Percentiles rank a stretch among this genome's conserved stretches.
Evolutionary conservation across 2,329 filamentous ascomycete species (phyloP).

Genomic region (Curvularia hawaiiensis): DNA sequence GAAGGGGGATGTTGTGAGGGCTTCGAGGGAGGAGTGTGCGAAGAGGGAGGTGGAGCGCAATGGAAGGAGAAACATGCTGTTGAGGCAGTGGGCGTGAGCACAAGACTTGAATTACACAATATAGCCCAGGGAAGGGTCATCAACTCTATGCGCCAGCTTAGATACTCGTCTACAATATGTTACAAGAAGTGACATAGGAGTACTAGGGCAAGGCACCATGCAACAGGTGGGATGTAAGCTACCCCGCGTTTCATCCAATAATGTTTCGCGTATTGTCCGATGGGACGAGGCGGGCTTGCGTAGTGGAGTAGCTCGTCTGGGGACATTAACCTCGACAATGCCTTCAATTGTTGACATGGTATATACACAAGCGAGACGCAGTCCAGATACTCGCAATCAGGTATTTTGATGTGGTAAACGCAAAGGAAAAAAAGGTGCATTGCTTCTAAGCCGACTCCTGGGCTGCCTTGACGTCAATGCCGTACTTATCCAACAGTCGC

Average conservation of each 20-base stretch:
- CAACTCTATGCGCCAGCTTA: neutral
- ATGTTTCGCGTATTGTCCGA: slow-evolving; percentile 7
- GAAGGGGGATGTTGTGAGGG: neutral
- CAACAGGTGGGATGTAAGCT: slow-evolving; percentile 15
- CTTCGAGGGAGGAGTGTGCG: slow-evolving; percentile 3
- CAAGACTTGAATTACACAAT: neutral
- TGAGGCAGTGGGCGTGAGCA: neutral
- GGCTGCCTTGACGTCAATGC: slow-evolving; percentile 69
- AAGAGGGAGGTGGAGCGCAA: slow-evolving; percentile 1
- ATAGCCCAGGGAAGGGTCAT: neutral
- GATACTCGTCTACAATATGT: neutral
- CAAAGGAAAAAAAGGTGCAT: slow-evolving; percentile 28
- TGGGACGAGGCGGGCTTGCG: neutral
- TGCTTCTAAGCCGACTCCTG: slow-evolving; percentile 28
- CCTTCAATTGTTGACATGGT: slow-evolving; percentile 16
- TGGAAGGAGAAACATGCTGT: slow-evolving; percentile 1
- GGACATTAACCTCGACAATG: neutral
- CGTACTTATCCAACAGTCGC: slow-evolving; percentile 84
- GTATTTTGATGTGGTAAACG: slow-evolving; percentile 26
- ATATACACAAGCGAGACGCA: slow-evolving; percentile 25
- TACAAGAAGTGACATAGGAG: neutral
- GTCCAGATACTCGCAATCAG: slow-evolving; percentile 15
- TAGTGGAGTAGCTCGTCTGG: neutral
- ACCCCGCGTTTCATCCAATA: slow-evolving; percentile 21
- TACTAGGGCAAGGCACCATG: slow-evolving; percentile 5